A percentile compares a stretch with the other conserved stretches of the same genome.
Evolutionary conservation across 164 flowering plant species (phyloP).

Genomic region (Buxus sempervirens): DNA sequence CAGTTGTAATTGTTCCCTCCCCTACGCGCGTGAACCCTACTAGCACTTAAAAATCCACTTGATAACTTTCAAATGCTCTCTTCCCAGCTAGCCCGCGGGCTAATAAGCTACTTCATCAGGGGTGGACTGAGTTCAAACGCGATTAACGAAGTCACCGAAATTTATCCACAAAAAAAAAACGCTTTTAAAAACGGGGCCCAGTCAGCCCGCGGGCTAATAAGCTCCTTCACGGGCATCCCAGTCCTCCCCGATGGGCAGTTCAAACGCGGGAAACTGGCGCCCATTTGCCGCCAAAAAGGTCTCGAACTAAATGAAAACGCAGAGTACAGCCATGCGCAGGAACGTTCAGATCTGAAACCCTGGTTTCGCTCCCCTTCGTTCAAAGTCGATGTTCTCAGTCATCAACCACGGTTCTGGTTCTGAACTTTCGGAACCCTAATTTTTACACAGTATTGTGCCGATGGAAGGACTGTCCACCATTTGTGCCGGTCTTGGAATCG

Average conservation of each 20-base stretch:
- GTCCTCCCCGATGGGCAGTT: neutral
- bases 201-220: too few species aligned
- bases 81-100: too few species aligned
- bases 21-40: too few species aligned
- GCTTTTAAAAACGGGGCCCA: too few species aligned
- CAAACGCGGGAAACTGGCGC: neutral
- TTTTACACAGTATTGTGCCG: neutral
- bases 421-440: constrained; percentile 7
- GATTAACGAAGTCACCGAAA: too few species aligned
- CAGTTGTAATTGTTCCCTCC: too few species aligned
- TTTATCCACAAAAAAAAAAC: too few species aligned
- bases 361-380: neutral
- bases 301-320: neutral
- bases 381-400: neutral
- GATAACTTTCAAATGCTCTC: too few species aligned
- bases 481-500: constrained; percentile 67
- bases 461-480: constrained; percentile 62
- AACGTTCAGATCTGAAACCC: neutral
- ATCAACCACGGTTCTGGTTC: neutral
- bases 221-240: too few species aligned
- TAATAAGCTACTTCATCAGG: too few species aligned
- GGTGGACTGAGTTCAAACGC: too few species aligned
- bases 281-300: constrained; percentile 5
- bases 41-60: too few species aligned
- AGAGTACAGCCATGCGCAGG: neutral